Base-by-base conservation (phyloP, 306 rosid genomes). In the Glycyrrhiza uralensis region DNA sequence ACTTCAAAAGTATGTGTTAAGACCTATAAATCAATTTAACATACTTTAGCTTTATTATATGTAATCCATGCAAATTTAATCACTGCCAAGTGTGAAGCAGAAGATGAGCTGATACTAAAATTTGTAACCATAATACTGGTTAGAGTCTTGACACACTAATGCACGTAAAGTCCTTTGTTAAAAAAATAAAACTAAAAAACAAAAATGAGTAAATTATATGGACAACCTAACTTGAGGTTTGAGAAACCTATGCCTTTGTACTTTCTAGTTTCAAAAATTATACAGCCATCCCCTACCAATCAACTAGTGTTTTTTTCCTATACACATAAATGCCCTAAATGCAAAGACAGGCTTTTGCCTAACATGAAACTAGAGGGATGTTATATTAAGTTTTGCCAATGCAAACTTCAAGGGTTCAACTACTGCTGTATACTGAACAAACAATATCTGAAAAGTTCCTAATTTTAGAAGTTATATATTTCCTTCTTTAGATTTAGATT, bases 181-280 rank as follows among this genome's bases (percentile, higher is more conserved):
- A 26, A 38, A 20, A 30, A 20, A n/a, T n/a, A n/a, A n/a, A n/a
- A n/a, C n/a, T n/a, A n/a, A n/a, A n/a, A n/a, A n/a, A n/a, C n/a
- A n/a, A n/a, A 9, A 9, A 3, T 50, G 20, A 51, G 26, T 30
- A 23, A 33, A 33, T 66, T 33, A 33, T 22, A 75, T 32, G 44
- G 45, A 24, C 20, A 36, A 26, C 36, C 32, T 38, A 50, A 52
- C 52, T 55, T 17, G 59, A 42, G 29, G 74, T 44, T 55, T 14
- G 20, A 57, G 20, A 66, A 76, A 66, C 68, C 13, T 29, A 58
- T 76, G 62, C 56, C 15, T 76, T 15, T 35, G 0, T 56, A 30
- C 60, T 30, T 44, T 74, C 50, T 9, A 10, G 80, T 8, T 47
- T 39, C 39, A 28, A 66, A 52, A 13, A 13, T 55, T 14, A 64